phyloP scores from a whole-genome alignment of 108 stramenopile genomes.

The Fragilaria crotonensis region DNA sequence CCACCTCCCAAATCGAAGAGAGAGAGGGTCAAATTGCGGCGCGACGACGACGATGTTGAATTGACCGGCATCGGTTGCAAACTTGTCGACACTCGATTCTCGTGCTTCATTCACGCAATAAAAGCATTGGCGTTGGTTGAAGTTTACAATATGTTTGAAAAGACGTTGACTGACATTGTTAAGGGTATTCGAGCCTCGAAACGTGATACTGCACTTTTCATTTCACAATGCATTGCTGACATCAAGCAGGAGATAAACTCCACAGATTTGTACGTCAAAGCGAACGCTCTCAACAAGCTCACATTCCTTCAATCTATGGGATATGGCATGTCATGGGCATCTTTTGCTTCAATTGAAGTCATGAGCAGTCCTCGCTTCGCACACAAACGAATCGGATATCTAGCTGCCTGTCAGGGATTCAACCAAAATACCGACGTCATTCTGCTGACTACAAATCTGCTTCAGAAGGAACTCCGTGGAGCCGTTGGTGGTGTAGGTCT shows the following conservation, averaged over 20 bases:
- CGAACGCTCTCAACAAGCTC: slow-evolving; percentile 93
- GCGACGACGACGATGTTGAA: too few species aligned
- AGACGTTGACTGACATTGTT: slow-evolving; percentile 89
- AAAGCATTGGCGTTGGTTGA: neutral
- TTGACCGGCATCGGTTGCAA: too few species aligned
- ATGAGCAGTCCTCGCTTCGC: slow-evolving; percentile 94
- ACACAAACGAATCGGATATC: slow-evolving; percentile 92
- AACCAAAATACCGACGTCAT: slow-evolving; percentile 94
- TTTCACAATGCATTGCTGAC: slow-evolving; percentile 91
- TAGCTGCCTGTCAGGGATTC: slow-evolving; percentile 93
- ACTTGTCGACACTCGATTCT: too few species aligned
- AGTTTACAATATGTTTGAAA: slow-evolving; percentile 84
- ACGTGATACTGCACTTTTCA: slow-evolving; percentile 89
- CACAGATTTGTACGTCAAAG: slow-evolving; percentile 86
- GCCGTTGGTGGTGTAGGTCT: slow-evolving; percentile 56
- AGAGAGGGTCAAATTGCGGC: too few species aligned
- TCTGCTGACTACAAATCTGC: slow-evolving; percentile 92
- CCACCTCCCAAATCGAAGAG: too few species aligned
- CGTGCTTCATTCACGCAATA: neutral
- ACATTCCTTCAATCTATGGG: slow-evolving; percentile 99
- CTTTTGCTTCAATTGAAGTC: slow-evolving; percentile 92
- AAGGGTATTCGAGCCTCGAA: slow-evolving; percentile 97
- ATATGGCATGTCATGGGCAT: slow-evolving; percentile 95
- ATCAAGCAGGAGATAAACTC: slow-evolving; percentile 92
- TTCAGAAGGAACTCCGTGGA: slow-evolving; percentile 94